These are phyloP conservation scores for Globisporangium nagaii DNA, from an alignment of 352 stramenopile species.

Conservation along the genomic window DNA sequence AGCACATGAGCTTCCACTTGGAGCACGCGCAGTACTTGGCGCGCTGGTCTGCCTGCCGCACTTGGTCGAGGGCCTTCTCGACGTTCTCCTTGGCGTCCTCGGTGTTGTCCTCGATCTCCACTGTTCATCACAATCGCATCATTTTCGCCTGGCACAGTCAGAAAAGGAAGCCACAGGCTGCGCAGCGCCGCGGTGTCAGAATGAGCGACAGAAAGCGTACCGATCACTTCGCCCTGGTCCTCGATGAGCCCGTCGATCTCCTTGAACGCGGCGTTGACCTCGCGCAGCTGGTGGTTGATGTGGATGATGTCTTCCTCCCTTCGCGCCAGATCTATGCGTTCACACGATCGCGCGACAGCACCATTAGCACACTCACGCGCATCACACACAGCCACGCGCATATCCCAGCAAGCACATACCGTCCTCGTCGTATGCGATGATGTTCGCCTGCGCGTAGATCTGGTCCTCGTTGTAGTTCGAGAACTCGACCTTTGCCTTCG, in stretches of 20 bases:
- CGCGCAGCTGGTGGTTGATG: slow-evolving; percentile 82
- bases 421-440: slow-evolving; percentile 83
- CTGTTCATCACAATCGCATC: too few species aligned
- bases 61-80: slow-evolving; percentile 57
- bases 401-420: slow-evolving; percentile 25
- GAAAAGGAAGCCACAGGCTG: not conserved
- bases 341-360: not conserved
- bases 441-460: slow-evolving; percentile 84
- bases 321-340: slow-evolving; percentile 51
- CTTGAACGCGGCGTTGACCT: slow-evolving; percentile 82
- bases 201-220: slow-evolving; percentile 16
- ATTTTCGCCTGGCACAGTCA: not conserved
- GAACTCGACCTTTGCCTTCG: slow-evolving; percentile 35
- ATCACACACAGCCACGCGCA: not conserved
- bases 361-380: not conserved
- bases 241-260: slow-evolving; percentile 83
- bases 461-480: slow-evolving; percentile 85
- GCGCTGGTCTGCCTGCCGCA: slow-evolving; percentile 62
- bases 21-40: slow-evolving; percentile 70
- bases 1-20: slow-evolving; percentile 62
- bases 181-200: too few species aligned
- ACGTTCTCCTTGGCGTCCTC: slow-evolving; percentile 76
- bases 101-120: slow-evolving; percentile 82
- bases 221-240: slow-evolving; percentile 71
- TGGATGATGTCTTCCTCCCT: slow-evolving; percentile 85